phyloP scores from a whole-genome alignment of 768 basidiomycete genomes.

The Steccherinum ochraceum region DNA sequence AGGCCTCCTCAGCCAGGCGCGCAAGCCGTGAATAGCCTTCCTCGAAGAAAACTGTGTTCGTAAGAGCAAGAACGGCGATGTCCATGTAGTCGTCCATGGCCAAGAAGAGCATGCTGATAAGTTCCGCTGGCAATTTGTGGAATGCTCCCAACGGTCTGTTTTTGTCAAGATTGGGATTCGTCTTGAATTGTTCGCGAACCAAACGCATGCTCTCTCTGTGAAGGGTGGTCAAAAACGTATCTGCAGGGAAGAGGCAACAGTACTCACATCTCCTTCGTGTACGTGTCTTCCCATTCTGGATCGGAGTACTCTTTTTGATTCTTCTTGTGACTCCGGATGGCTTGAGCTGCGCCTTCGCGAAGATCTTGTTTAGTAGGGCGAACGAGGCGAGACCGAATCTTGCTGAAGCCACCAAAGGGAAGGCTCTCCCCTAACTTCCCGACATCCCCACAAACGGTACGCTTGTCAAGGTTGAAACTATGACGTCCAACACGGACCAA shows the following conservation, averaged over 20 bases:
- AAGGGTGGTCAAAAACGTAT: background rate
- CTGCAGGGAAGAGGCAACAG: background rate
- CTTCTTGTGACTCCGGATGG: background rate
- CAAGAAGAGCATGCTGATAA: background rate
- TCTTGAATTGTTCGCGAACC: background rate
- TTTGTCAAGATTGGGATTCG: background rate
- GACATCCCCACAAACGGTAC: too few relatives aligned
- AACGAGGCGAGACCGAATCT: background rate
- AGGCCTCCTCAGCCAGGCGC: background rate
- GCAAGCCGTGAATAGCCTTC: background rate
- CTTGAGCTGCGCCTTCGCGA: background rate
- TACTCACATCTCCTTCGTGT: background rate
- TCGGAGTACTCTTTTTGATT: too few relatives aligned
- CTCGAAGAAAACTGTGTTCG: background rate
- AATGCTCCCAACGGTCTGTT: background rate
- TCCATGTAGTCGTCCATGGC: background rate
- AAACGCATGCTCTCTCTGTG: background rate
- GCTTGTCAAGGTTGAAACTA: too few relatives aligned
- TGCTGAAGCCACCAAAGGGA: background rate
- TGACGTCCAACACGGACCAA: too few relatives aligned
- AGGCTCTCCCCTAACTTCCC: background rate
- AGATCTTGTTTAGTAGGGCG: background rate
- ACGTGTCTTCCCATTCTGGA: too few relatives aligned
- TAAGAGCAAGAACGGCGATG: background rate
- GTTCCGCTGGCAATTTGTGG: background rate